Evolutionary conservation across 2,329 filamentous ascomycete species (phyloP).

Genomic region (Pleomassaria siparia): DNA sequence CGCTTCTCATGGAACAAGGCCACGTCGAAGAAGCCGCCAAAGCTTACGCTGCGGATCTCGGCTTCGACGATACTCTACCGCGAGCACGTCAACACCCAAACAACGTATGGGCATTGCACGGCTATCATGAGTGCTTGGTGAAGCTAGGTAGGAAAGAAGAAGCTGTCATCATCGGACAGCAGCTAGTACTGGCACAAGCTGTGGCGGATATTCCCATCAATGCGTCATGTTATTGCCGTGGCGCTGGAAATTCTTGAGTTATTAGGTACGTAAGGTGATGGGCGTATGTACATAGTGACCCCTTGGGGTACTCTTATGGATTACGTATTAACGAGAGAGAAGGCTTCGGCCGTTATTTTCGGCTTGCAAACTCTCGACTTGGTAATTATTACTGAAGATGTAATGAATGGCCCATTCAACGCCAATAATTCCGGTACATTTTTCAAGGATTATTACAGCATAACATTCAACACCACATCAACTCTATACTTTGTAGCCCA

Average conservation of each 20-base stretch:
- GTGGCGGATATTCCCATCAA: slow-evolving; percentile 62
- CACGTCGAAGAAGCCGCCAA: slow-evolving; percentile 40
- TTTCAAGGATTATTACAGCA: not conserved
- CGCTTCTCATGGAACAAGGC: slow-evolving; percentile 69
- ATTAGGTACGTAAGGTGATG: not conserved
- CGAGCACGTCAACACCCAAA: slow-evolving; percentile 67
- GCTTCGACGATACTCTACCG: slow-evolving; percentile 56
- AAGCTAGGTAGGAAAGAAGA: slow-evolving; percentile 55
- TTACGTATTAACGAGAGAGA: not conserved
- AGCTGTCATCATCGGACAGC: slow-evolving; percentile 50
- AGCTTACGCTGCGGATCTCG: slow-evolving; percentile 45
- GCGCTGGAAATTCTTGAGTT: not conserved
- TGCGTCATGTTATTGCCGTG: slow-evolving; percentile 61
- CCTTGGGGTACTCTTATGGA: not conserved
- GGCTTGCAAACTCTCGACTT: no score
- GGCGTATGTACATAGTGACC: not conserved
- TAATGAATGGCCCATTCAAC: no score
- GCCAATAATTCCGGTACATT: no score
- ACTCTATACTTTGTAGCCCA: no score
- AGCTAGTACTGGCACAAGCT: slow-evolving; percentile 56
- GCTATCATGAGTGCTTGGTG: slow-evolving; percentile 69
- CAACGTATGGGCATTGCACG: slow-evolving; percentile 76
- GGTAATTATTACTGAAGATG: no score
- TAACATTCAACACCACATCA: no score
- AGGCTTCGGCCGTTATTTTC: no score